phyloP scores from a whole-genome alignment of 2,329 filamentous ascomycete genomes.

The Lachnellula occidentalis region DNA sequence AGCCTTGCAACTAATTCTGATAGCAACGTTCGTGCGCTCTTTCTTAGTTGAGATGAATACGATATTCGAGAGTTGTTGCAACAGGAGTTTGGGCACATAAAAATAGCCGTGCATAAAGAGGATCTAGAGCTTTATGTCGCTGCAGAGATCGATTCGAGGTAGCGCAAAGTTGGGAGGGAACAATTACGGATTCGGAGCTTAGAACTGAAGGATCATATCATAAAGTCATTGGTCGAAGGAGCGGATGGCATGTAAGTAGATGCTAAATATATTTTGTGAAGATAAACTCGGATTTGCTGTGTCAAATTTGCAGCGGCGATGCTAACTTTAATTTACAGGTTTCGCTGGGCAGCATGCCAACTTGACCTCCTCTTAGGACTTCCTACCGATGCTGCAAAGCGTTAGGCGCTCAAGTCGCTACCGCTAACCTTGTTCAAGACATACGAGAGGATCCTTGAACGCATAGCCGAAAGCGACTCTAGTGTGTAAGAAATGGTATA shows the following conservation, averaged over 20 bases:
- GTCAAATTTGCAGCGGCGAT: too few relatives aligned
- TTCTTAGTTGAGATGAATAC: not conserved
- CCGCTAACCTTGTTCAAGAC: conserved; percentile 1
- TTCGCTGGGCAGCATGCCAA: conserved; percentile 10
- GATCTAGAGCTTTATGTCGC: conserved; percentile 11
- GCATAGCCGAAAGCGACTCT: conserved; percentile 12
- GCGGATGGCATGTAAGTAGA: conserved; percentile 3
- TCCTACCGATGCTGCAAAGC: conserved; percentile 13
- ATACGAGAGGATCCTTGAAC: conserved; percentile 9
- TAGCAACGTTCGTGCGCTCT: not conserved
- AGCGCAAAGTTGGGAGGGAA: not conserved
- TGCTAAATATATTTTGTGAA: too few relatives aligned
- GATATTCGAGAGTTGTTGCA: not conserved
- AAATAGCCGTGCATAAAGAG: conserved; percentile 3
- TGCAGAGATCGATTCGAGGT: conserved; percentile 5
- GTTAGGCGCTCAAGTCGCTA: not conserved
- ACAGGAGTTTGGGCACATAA: not conserved
- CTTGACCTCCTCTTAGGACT: conserved; percentile 8
- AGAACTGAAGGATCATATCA: conserved; percentile 5
- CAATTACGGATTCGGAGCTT: not conserved
- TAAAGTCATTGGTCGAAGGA: not conserved
- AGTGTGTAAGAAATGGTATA: conserved; percentile 12
- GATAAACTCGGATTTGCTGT: too few relatives aligned
- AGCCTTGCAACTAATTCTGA: not conserved
- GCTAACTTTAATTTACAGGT: too few relatives aligned